A percentile compares a stretch with the other conserved stretches of the same genome.
Conservation (phyloP, 225 moss, liverwort and hornwort species). For the Rhytidiadelphus loreus region DNA sequence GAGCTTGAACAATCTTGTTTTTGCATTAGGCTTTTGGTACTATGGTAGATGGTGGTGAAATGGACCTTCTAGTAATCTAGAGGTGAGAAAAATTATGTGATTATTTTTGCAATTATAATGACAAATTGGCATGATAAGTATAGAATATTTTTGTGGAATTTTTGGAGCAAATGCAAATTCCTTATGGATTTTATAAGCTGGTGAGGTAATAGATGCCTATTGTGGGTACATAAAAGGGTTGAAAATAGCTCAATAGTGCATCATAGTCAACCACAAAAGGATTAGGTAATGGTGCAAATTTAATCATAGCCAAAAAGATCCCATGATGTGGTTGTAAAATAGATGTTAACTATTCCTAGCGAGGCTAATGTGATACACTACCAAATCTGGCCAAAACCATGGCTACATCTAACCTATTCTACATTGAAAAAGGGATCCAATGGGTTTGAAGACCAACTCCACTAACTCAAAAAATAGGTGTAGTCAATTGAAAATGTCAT, state of each 20-base stretch:
- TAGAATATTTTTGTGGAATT: background rate
- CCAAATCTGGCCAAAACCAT: accelerated
- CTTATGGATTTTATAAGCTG: accelerated
- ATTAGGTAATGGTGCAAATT: background rate
- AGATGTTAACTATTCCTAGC: accelerated
- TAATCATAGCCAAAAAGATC: background rate
- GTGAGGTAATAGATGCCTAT: accelerated
- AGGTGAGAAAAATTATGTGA: background rate
- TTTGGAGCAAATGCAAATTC: background rate
- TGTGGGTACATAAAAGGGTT: accelerated
- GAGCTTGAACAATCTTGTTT: background rate
- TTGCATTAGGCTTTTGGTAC: background rate
- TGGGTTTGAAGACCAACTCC: background rate
- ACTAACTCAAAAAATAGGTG: background rate
- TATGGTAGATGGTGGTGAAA: background rate
- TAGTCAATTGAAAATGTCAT: background rate
- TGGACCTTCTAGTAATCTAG: background rate
- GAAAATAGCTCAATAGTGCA: accelerated
- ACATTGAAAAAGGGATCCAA: background rate
- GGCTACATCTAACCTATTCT: accelerated
- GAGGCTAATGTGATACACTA: accelerated
- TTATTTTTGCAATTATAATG: background rate
- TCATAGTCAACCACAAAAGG: background rate
- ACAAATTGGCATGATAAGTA: background rate
- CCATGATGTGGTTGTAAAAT: background rate